These are phyloP conservation scores for Akanthomyces lecanii DNA, from an alignment of 2,329 filamentous ascomycete species.

Conservation along the genomic window DNA sequence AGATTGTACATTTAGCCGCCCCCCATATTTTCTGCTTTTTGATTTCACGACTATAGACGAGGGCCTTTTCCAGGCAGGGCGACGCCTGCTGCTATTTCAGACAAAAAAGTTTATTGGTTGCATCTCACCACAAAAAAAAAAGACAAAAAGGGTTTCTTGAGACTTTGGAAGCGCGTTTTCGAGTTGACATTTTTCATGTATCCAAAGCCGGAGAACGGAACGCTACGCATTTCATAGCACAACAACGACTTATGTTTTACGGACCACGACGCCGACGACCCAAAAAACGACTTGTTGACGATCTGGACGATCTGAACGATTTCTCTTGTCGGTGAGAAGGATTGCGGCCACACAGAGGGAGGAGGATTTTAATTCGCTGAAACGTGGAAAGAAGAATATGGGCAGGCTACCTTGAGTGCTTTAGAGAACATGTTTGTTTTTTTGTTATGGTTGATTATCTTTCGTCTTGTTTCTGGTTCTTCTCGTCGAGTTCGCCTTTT, in stretches of 20 bases:
- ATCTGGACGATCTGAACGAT: not conserved
- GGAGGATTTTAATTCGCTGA: conserved; percentile 2
- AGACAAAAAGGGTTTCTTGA: conserved; percentile 5
- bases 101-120: conserved; percentile 17
- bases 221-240: conserved; percentile 2
- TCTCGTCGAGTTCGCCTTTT: not conserved
- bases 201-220: not conserved
- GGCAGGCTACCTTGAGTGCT: conserved; percentile 4
- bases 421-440: not conserved
- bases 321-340: not conserved
- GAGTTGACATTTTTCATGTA: conserved; percentile 5
- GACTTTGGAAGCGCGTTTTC: not conserved
- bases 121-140: conserved; percentile 7
- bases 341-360: not conserved
- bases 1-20: conserved; percentile 32
- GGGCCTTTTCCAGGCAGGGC: conserved; percentile 5
- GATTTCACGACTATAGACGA: conserved; percentile 34
- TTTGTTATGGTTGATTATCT: not conserved
- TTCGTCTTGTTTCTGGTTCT: not conserved
- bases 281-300: not conserved
- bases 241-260: conserved; percentile 3
- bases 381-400: not conserved
- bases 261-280: not conserved
- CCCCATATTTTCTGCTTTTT: conserved; percentile 28
- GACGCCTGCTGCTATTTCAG: conserved; percentile 16